A percentile compares a stretch with the other conserved stretches of the same genome.
phyloP scores from a whole-genome alignment of 2,329 filamentous ascomycete species.

The Monosporascus sp. region DNA sequence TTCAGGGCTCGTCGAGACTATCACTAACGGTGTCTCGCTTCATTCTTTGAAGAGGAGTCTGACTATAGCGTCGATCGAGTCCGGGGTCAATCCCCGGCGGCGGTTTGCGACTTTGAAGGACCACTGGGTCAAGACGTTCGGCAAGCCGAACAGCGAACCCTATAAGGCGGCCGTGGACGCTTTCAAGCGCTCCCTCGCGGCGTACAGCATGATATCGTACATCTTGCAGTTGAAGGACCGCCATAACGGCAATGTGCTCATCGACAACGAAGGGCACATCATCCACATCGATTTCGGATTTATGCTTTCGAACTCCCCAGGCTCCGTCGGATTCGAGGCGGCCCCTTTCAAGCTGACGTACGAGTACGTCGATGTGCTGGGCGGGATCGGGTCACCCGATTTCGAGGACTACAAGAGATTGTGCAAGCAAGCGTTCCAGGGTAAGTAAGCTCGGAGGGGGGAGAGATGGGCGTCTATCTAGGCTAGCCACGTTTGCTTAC shows the following conservation, averaged over 20 bases:
- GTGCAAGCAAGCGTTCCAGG: conserved; percentile 81
- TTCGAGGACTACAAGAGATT: conserved; percentile 73
- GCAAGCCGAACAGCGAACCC: conserved; percentile 61
- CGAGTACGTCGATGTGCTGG: conserved; percentile 80
- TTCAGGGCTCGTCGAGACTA: conserved; percentile 80
- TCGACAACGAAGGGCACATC: conserved; percentile 81
- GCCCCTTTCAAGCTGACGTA: conserved; percentile 83
- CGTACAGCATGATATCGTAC: conserved; percentile 82
- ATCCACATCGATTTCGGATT: conserved; percentile 89
- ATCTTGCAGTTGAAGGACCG: conserved; percentile 80
- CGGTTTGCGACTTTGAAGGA: conserved; percentile 77
- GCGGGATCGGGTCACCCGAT: conserved; percentile 63
- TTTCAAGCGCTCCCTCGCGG: conserved; percentile 76
- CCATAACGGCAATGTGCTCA: conserved; percentile 81
- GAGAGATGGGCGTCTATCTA: not conserved
- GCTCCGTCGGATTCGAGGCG: conserved; percentile 79
- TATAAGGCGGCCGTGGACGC: conserved; percentile 70
- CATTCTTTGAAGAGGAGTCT: conserved; percentile 80
- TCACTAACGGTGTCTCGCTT: conserved; percentile 82
- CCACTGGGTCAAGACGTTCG: conserved; percentile 78
- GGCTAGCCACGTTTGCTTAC: not conserved
- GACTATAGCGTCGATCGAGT: conserved; percentile 68
- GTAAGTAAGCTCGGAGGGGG: conserved; percentile 32
- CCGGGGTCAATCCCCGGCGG: conserved; percentile 67
- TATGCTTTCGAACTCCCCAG: conserved; percentile 83